These are phyloP conservation scores for Bipolaris gigantea DNA, from an alignment of 2,329 filamentous ascomycete species.

Conservation along the genomic window DNA sequence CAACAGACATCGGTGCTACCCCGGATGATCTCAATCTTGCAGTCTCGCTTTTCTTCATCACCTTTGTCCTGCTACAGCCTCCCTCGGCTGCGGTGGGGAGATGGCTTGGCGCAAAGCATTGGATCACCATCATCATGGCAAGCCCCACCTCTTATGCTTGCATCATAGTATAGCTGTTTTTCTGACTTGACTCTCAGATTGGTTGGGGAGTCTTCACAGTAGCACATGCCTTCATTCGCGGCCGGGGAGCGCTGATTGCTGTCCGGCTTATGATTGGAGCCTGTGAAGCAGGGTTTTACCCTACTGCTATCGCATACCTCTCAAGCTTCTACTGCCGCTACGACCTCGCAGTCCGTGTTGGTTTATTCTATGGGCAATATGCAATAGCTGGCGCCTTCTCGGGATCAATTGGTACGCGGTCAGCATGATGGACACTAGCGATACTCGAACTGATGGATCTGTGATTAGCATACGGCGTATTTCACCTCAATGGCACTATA, in stretches of 20 bases:
- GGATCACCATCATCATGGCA: slow-evolving; percentile 25
- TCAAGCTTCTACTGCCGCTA: slow-evolving; percentile 53
- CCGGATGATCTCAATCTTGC: slow-evolving; percentile 30
- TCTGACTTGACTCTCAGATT: slow-evolving; percentile 15
- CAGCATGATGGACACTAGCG: neutral
- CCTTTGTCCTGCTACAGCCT: slow-evolving; percentile 29
- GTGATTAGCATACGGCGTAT: slow-evolving; percentile 43
- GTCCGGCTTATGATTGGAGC: slow-evolving; percentile 42
- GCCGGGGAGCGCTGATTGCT: slow-evolving; percentile 21
- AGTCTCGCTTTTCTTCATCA: slow-evolving; percentile 30
- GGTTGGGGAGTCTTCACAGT: slow-evolving; percentile 30
- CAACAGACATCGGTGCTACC: slow-evolving; percentile 23
- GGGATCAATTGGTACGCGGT: slow-evolving; percentile 40
- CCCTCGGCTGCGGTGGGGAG: slow-evolving; percentile 23
- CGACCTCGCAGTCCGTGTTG: slow-evolving; percentile 50
- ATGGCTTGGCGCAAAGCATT: slow-evolving; percentile 27
- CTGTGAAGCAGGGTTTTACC: slow-evolving; percentile 59
- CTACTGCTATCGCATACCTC: slow-evolving; percentile 57
- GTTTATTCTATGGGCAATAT: slow-evolving; percentile 50
- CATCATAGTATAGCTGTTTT: neutral
- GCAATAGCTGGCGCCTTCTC: slow-evolving; percentile 48
- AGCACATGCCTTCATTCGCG: slow-evolving; percentile 28
- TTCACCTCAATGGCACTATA: slow-evolving; percentile 50
- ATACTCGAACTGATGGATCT: slow-evolving; percentile 1
- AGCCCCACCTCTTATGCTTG: neutral